Evolutionary conservation across 116 monocot genomes (phyloP).

Genomic region (Cymodocea nodosa): DNA sequence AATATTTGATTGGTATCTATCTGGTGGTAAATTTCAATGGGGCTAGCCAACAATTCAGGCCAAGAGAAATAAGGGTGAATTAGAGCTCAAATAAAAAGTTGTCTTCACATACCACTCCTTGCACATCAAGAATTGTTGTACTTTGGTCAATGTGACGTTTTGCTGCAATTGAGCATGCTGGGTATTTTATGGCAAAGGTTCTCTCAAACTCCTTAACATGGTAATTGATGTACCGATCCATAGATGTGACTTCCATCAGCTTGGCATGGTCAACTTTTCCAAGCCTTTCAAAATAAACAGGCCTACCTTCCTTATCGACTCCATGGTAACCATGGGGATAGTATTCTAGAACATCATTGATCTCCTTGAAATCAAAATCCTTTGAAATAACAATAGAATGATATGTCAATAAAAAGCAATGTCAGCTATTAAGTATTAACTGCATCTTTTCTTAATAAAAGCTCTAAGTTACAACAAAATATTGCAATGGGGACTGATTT

Average conservation of each 20-base stretch:
- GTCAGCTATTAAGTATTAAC: too few relatives aligned
- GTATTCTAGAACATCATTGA: constrained; percentile 27
- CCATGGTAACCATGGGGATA: constrained; percentile 48
- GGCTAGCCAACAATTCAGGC: too few relatives aligned
- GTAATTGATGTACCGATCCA: constrained; percentile 39
- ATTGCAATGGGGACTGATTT: too few relatives aligned
- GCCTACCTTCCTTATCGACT: constrained; percentile 37
- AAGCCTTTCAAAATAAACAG: constrained; percentile 30
- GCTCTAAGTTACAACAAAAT: too few relatives aligned
- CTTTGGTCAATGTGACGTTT: constrained; percentile 41
- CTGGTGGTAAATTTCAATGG: not conserved
- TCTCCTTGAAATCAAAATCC: constrained; percentile 37
- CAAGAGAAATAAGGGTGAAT: not conserved
- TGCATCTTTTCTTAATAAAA: too few relatives aligned
- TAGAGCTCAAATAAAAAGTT: not conserved
- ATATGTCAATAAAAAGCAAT: too few relatives aligned
- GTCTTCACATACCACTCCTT: constrained; percentile 31
- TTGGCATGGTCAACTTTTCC: constrained; percentile 22
- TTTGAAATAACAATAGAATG: not conserved
- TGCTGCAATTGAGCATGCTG: constrained; percentile 32
- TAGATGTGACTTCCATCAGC: constrained; percentile 28
- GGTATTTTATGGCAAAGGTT: constrained; percentile 27
- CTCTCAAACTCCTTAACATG: constrained; percentile 46
- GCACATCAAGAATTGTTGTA: constrained; percentile 43
- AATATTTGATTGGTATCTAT: not conserved